Conservation (phyloP, 2,329 filamentous ascomycete genomes). For the Fusarium staphyleae region DNA sequence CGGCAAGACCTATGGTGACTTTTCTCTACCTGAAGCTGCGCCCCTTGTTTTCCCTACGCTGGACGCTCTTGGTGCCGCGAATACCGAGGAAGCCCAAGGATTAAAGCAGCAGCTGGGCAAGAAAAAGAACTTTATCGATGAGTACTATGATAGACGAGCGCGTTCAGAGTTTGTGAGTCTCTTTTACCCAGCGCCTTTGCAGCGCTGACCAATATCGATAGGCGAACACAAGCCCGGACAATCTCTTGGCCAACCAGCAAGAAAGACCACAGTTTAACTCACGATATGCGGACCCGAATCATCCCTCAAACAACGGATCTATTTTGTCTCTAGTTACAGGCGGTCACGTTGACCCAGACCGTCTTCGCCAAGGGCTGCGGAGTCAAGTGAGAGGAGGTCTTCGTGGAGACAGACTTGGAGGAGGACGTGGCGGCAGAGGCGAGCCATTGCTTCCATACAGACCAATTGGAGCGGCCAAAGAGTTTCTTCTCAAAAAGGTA, state of each 20-base stretch:
- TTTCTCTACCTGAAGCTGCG: conserved; percentile 54
- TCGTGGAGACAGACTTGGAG: neutral
- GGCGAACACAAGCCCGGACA: neutral
- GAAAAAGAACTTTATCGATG: neutral
- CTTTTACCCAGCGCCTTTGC: neutral
- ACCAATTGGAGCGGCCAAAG: neutral
- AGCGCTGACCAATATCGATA: neutral
- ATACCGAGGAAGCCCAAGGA: neutral
- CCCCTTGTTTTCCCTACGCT: conserved; percentile 57
- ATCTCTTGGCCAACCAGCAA: neutral
- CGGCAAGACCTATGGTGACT: conserved; percentile 33
- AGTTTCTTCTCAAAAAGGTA: neutral
- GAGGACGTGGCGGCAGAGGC: neutral
- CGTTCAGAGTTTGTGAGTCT: neutral
- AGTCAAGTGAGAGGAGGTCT: neutral
- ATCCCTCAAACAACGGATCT: conserved; percentile 9
- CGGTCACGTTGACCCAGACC: neutral
- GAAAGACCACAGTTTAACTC: conserved; percentile 10
- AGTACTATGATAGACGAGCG: conserved; percentile 3
- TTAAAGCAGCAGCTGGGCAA: conserved; percentile 6
- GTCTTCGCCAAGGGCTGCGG: neutral
- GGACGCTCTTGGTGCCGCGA: conserved; percentile 35
- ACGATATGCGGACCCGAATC: conserved; percentile 14
- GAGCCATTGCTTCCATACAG: neutral
- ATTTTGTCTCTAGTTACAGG: conserved; percentile 11